phyloP scores from a whole-genome alignment of 495 filamentous ascomycete genomes.

The Parmelia sp. region DNA sequence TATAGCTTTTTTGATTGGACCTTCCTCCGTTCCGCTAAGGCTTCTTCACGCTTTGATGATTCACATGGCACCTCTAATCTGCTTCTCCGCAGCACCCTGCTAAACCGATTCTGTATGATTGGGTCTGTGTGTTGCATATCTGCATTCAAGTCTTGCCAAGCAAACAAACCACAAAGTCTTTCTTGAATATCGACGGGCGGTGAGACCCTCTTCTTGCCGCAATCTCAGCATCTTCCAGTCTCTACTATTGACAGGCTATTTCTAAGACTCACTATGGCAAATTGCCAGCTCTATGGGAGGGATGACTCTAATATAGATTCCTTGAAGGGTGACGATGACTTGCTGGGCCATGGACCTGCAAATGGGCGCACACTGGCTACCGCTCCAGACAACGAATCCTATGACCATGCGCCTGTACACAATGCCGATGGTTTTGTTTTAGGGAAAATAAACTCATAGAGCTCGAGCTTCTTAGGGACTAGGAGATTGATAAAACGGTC shows the following conservation, averaged over 20 bases:
- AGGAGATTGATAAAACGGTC: background rate
- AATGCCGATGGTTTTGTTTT: background rate
- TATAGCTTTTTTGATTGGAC: background rate
- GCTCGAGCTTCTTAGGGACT: constrained; percentile 7
- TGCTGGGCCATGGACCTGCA: background rate
- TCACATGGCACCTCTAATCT: no score
- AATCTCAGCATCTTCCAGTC: background rate
- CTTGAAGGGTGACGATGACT: no score
- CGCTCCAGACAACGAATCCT: background rate
- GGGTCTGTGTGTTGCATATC: background rate
- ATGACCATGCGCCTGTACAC: background rate
- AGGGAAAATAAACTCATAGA: background rate
- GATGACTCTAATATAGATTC: no score
- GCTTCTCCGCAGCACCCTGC: background rate
- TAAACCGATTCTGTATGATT: background rate
- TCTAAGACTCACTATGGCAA: no score
- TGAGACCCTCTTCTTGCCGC: background rate
- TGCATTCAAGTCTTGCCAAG: background rate
- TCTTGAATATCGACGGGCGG: background rate
- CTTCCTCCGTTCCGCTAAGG: no score
- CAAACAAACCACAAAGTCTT: background rate
- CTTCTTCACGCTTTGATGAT: no score
- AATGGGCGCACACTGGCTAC: background rate
- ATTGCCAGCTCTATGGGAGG: no score
- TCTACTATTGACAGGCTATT: background rate